Percentiles rank a stretch among this genome's conserved stretches.
phyloP scores from a whole-genome alignment of 352 stramenopile species.

The Globisporangium spiculum region DNA sequence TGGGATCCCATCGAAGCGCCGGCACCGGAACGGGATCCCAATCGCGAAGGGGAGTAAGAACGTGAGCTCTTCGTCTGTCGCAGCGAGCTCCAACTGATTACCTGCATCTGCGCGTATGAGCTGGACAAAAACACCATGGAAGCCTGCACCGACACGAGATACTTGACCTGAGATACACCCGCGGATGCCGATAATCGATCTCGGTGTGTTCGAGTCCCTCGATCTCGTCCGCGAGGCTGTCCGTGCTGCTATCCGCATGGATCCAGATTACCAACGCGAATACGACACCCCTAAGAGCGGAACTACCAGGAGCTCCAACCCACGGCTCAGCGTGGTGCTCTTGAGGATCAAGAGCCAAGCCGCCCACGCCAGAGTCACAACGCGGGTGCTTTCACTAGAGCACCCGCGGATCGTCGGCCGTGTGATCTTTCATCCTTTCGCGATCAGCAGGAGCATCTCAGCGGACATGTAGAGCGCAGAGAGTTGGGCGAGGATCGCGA shows the following conservation, averaged over 20 bases:
- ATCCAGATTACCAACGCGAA: slow-evolving; percentile 69
- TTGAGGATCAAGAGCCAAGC: slow-evolving; percentile 36
- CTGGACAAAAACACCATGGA: slow-evolving; percentile 37
- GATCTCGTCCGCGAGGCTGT: slow-evolving; percentile 66
- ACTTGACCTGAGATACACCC: slow-evolving; percentile 51
- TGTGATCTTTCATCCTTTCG: slow-evolving; percentile 76
- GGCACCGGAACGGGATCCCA: slow-evolving; percentile 58
- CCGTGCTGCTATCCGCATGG: slow-evolving; percentile 61
- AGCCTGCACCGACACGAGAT: slow-evolving; percentile 55
- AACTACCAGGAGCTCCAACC: slow-evolving; percentile 33
- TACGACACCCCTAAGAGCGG: slow-evolving; percentile 42
- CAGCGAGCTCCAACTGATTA: slow-evolving; percentile 25
- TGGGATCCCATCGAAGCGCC: slow-evolving; percentile 24
- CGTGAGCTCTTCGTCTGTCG: slow-evolving; percentile 36
- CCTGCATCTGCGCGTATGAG: slow-evolving; percentile 13
- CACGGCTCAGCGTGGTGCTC: slow-evolving; percentile 29
- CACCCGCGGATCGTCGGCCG: slow-evolving; percentile 29
- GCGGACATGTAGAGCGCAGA: slow-evolving; percentile 39
- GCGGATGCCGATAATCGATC: slow-evolving; percentile 39
- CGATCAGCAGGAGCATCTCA: slow-evolving; percentile 53
- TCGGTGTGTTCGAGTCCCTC: slow-evolving; percentile 48
- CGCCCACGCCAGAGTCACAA: slow-evolving; percentile 51
- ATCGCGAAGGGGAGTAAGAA: slow-evolving; percentile 37
- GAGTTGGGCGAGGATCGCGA: slow-evolving; percentile 34
- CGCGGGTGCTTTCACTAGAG: slow-evolving; percentile 37